Conservation (phyloP, 768 basidiomycete species). For the Rhizopogon vesiculosus region DNA sequence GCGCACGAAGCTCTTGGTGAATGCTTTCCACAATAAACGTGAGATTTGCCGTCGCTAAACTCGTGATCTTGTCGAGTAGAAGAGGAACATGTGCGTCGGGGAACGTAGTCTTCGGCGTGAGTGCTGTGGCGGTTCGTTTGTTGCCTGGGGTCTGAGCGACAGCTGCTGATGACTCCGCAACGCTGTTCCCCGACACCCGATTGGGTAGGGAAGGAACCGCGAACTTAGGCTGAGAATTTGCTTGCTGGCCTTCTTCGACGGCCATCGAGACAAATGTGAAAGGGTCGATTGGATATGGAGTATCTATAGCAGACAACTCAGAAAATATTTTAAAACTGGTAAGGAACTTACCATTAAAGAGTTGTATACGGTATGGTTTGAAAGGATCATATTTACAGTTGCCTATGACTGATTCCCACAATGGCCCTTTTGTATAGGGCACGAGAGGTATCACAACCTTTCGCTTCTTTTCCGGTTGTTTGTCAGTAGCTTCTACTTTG, state of each 20-base stretch:
- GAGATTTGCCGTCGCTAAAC: no score
- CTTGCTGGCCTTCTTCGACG: constrained; percentile 29
- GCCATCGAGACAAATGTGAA: constrained; percentile 64
- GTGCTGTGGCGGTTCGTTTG: constrained; percentile 20
- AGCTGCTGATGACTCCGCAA: constrained; percentile 9
- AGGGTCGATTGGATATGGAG: constrained; percentile 64
- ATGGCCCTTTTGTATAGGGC: no score
- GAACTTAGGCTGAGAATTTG: constrained; percentile 31
- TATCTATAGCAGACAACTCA: constrained; percentile 42
- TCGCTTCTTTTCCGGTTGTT: no score
- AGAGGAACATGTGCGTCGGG: constrained; percentile 58
- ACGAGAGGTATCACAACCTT: no score
- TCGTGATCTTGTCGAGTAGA: no score
- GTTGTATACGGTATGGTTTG: constrained; percentile 61
- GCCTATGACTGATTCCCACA: no score
- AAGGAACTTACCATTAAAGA: constrained; percentile 71
- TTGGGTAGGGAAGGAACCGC: constrained; percentile 46
- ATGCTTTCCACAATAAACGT: no score
- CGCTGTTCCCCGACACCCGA: constrained; percentile 19
- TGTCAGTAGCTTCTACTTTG: no score
- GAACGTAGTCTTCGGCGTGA: constrained; percentile 53
- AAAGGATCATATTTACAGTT: no score
- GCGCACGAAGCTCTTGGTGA: no score
- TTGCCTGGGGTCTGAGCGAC: constrained; percentile 13
- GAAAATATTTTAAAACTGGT: neutral